Base-by-base conservation (phyloP, 768 basidiomycete species). In the Cyclocybe aegerita region DNA sequence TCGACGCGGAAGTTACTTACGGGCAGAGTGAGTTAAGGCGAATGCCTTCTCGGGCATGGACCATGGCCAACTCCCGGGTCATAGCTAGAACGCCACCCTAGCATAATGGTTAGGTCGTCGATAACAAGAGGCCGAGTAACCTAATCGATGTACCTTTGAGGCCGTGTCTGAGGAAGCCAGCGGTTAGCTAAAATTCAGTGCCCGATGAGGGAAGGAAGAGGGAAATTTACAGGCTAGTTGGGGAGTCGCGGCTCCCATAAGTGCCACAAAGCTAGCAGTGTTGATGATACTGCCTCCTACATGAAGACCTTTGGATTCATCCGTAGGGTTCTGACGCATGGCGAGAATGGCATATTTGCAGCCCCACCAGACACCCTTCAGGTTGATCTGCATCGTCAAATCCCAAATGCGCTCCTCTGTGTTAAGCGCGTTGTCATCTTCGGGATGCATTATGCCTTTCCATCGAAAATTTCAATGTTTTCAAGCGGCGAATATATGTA, bases 351-450 rank as follows among this genome's bases (percentile, higher is more conserved):
- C 97, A 63, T 98, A 87, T 71, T 98, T 98, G 79, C 90, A 95
- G 31, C 97, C 97, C 86, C 88, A 99, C 97, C 96, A 98, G 52
- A 98, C 97, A 45, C 97, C 97, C 72, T 98, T 99, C 63, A 96
- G 82, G 68, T 98, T 98, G 75, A 98, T 85, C 55, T 86, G 81
- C 86, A 90, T 90, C 2, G 90, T 93, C 50, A 93, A 75, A 64
- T 92, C 90, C 96, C 97, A 99, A 69, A 98, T 93, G 44, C 79
- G 82, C 70, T 99, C 97, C 65, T 96, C 93, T 12, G 97, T 99
- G 67, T 93, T 96, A 62, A 98, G 75, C 9, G 96, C 97, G 64
- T 93, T 86, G 64, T 97, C 96, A 60, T 99, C 96, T 8, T 76
- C 83, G 12, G 93, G 86, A 65, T 98, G 97, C 97, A 99, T 99